phyloP scores from a whole-genome alignment of 805 yeast species.

The Candida sithepensis region DNA sequence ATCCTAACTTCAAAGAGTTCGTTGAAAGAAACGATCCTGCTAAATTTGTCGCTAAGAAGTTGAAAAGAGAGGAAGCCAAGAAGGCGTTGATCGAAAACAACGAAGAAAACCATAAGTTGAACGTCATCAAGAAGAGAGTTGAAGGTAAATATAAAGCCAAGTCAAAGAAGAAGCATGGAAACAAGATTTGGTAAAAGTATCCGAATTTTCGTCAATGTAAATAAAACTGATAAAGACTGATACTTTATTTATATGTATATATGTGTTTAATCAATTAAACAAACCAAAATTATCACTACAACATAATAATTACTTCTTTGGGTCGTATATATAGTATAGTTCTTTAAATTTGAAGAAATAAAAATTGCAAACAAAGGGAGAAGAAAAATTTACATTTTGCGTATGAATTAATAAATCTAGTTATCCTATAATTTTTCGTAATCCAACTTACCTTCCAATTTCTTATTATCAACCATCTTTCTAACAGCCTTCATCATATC shows the following conservation, averaged over 20 bases:
- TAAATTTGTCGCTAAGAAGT: slow-evolving; percentile 16
- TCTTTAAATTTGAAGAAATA: not conserved
- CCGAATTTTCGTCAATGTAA: no score
- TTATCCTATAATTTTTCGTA: slow-evolving; percentile 78
- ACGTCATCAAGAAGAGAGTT: slow-evolving; percentile 14
- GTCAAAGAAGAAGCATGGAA: slow-evolving; percentile 15
- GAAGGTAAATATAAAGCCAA: slow-evolving; percentile 19
- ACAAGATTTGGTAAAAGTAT: slow-evolving; percentile 8
- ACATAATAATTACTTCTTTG: no score
- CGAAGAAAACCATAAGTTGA: slow-evolving; percentile 22
- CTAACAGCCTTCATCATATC: slow-evolving; percentile 98
- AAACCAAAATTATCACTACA: not conserved
- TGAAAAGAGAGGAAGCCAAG: slow-evolving; percentile 16
- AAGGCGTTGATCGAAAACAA: slow-evolving; percentile 15
- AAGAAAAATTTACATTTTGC: not conserved
- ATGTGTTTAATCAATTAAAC: not conserved
- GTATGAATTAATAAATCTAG: not conserved
- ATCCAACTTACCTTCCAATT: slow-evolving; percentile 92
- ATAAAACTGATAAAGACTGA: not conserved
- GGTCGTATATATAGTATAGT: not conserved
- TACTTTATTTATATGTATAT: not conserved
- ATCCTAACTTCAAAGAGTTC: slow-evolving; percentile 30
- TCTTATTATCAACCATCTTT: slow-evolving; percentile 95
- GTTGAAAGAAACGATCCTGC: slow-evolving; percentile 27
- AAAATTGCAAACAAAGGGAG: not conserved